These are phyloP conservation scores for Mortierella sp. DNA, from an alignment of 371 early-diverging fungal genomes.

Conservation along the genomic window DNA sequence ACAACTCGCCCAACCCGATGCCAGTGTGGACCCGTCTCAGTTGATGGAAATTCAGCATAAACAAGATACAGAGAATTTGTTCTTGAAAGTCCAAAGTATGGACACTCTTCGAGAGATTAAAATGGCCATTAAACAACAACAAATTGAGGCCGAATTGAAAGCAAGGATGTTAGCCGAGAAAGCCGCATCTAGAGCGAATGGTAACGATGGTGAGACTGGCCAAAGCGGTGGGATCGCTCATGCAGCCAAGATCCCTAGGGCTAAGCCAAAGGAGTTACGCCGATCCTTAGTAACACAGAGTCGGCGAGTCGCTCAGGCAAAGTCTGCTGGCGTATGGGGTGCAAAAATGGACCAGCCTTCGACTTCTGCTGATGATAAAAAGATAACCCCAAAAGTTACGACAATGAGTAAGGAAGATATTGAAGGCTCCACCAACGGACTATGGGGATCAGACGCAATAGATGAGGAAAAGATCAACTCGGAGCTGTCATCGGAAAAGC, in stretches of 20 bases:
- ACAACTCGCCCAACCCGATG: constrained; percentile 15
- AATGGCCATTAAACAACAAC: constrained; percentile 11
- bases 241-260: not conserved
- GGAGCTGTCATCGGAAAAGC: not conserved
- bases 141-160: constrained; percentile 43
- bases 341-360: not conserved
- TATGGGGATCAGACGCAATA: no score
- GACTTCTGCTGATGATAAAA: not conserved
- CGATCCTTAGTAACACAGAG: not conserved
- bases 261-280: not conserved
- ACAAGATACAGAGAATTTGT: constrained; percentile 20
- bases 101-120: constrained; percentile 31
- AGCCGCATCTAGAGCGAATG: not conserved
- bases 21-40: not conserved
- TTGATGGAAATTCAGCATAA: constrained; percentile 9
- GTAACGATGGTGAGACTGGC: constrained; percentile 2
- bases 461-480: no score
- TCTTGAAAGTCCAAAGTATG: constrained; percentile 46
- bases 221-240: not conserved
- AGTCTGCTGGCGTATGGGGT: not conserved
- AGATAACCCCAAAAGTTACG: no score
- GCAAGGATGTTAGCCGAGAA: constrained; percentile 58
- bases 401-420: no score
- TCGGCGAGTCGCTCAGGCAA: not conserved
- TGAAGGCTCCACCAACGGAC: not conserved